These are phyloP conservation scores for Flaveria brownii DNA, from an alignment of 129 eudicot species.

Conservation along the genomic window DNA sequence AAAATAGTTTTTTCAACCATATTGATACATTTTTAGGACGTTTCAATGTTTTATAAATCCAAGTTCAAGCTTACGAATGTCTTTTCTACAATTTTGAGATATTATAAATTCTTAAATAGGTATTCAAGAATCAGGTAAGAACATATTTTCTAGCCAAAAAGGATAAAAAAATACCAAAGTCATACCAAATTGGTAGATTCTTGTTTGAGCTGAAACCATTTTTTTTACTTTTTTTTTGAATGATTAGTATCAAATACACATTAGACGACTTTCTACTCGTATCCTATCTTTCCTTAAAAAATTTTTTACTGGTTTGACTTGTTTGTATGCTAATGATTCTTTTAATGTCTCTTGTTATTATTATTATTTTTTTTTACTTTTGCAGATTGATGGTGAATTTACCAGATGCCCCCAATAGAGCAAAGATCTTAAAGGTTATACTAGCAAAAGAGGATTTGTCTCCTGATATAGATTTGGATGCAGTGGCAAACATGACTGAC, in stretches of 20 bases:
- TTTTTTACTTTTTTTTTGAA: neutral
- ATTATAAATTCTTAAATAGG: too few relatives aligned
- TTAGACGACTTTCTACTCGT: neutral
- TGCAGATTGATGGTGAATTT: constrained; percentile 88
- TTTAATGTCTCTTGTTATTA: neutral
- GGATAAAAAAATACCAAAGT: too few relatives aligned
- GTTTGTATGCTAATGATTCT: constrained; percentile 6
- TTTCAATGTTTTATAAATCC: too few relatives aligned
- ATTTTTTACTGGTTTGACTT: neutral
- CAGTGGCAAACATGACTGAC: constrained; percentile 88
- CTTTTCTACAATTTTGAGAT: too few relatives aligned
- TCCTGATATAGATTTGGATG: constrained; percentile 78
- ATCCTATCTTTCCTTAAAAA: neutral
- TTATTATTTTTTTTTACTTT: neutral
- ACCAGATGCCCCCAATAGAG: constrained; percentile 94
- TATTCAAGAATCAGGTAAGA: too few relatives aligned
- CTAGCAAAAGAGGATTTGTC: constrained; percentile 86
- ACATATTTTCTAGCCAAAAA: too few relatives aligned
- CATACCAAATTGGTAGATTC: neutral
- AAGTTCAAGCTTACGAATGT: too few relatives aligned
- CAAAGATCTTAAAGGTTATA: constrained; percentile 76
- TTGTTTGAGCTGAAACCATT: neutral
- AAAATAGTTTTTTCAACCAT: too few relatives aligned
- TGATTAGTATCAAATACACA: neutral
- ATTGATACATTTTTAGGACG: too few relatives aligned